phyloP scores from a whole-genome alignment of 2,329 filamentous ascomycete species.

The Epichloe uncinata region DNA sequence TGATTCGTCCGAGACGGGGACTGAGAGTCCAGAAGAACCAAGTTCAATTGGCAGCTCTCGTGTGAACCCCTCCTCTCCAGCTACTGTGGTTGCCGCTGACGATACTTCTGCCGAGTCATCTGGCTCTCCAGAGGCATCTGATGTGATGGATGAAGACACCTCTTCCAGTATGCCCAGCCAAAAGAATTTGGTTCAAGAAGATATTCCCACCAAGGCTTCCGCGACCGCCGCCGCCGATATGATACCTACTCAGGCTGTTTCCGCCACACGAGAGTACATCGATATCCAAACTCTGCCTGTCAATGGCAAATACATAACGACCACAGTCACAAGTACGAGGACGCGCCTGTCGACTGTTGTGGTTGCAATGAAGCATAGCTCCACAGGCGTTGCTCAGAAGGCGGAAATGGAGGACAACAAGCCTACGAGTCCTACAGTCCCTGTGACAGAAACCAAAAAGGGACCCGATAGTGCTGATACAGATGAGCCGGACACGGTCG shows the following conservation, averaged over 20 bases:
- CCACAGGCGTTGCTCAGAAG: neutral
- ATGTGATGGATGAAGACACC: neutral
- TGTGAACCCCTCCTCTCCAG: neutral
- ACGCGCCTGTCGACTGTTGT: slow-evolving; percentile 7
- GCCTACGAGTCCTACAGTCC: too few relatives aligned
- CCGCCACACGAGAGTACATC: neutral
- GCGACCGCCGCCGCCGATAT: neutral
- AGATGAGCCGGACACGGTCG: neutral
- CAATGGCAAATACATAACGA: slow-evolving; percentile 11
- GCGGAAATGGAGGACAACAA: slow-evolving; percentile 2
- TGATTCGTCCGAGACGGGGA: neutral
- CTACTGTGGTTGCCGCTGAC: neutral
- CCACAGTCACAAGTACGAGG: slow-evolving; percentile 10
- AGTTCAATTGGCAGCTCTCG: too few relatives aligned
- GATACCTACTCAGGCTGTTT: neutral
- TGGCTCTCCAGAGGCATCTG: neutral
- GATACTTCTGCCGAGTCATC: neutral
- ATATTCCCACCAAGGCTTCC: neutral
- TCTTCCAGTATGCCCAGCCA: neutral
- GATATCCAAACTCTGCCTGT: slow-evolving; percentile 1
- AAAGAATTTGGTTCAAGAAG: neutral
- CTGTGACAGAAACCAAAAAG: too few relatives aligned
- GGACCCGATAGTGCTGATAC: too few relatives aligned
- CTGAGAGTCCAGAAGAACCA: too few relatives aligned
- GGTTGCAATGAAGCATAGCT: slow-evolving; percentile 6